A percentile compares a stretch with the other conserved stretches of the same genome.
Evolutionary conservation across 495 filamentous ascomycete genomes (phyloP).

Genomic region (Penicillium herquei): DNA sequence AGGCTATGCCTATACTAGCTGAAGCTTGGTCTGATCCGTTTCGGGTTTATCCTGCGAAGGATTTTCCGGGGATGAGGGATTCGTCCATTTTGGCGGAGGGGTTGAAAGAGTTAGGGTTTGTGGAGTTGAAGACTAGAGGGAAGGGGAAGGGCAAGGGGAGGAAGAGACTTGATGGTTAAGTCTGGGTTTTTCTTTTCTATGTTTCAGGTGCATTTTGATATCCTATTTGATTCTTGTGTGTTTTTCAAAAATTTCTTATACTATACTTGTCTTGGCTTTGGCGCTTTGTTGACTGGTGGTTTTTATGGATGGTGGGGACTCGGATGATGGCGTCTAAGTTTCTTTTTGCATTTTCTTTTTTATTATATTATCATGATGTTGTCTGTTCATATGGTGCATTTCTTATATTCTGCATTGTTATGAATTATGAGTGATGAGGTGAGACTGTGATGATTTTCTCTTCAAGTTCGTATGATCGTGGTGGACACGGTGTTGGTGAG

Average conservation of each 20-base stretch:
- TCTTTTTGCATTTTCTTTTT: neutral
- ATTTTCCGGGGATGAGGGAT: conserved; percentile 88
- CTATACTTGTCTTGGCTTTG: too few relatives aligned
- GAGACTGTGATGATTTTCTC: neutral
- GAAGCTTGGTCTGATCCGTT: conserved; percentile 75
- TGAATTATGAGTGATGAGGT: neutral
- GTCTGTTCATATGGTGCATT: neutral
- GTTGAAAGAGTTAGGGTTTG: conserved; percentile 45
- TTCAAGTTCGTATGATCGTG: neutral
- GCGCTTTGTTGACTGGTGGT: too few relatives aligned
- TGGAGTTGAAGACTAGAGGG: conserved; percentile 46
- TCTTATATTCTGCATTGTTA: neutral
- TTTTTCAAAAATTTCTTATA: too few relatives aligned
- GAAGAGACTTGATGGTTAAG: too few relatives aligned
- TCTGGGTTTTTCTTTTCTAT: too few relatives aligned
- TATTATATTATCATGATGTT: neutral
- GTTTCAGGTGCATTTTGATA: conserved; percentile 2
- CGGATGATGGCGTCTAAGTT: too few relatives aligned
- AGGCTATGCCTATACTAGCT: conserved; percentile 60
- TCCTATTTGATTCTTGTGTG: neutral
- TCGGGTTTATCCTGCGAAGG: conserved; percentile 91
- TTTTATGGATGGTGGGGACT: too few relatives aligned
- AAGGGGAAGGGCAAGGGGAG: conserved; percentile 44
- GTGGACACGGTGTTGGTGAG: neutral
- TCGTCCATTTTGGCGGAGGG: conserved; percentile 39